Conservation (phyloP, 768 basidiomycete genomes). For the Tulasnella sp. region DNA sequence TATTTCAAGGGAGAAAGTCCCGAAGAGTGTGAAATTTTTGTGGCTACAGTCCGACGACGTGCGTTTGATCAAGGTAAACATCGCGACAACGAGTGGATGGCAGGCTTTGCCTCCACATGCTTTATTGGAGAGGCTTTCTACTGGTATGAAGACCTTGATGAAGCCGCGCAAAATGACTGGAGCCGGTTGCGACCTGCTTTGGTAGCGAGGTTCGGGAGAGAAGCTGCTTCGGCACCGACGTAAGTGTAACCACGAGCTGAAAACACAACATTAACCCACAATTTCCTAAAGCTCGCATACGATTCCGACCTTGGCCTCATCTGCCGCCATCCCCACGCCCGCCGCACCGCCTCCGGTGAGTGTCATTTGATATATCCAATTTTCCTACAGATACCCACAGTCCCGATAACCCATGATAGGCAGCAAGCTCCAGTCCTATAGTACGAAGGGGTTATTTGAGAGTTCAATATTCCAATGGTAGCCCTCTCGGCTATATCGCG, state of each 20-base stretch:
- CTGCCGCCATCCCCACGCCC: neutral
- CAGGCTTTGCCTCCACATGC: neutral
- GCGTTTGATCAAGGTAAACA: conserved; percentile 12
- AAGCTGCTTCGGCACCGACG: neutral
- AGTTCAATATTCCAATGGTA: too few species aligned
- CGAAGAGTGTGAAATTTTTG: neutral
- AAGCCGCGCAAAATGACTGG: conserved; percentile 1
- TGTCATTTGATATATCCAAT: neutral
- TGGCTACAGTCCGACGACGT: neutral
- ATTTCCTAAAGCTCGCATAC: neutral
- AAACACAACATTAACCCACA: neutral
- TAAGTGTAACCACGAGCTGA: neutral
- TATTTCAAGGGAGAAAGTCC: neutral
- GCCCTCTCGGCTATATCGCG: too few species aligned
- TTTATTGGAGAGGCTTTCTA: conserved; percentile 16
- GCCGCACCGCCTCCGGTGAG: neutral
- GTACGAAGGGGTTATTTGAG: too few species aligned
- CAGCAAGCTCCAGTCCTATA: neutral
- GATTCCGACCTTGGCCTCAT: neutral
- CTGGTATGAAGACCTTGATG: conserved; percentile 4
- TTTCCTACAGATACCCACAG: neutral
- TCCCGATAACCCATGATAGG: neutral
- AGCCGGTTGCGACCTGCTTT: neutral
- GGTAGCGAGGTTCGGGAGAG: neutral
- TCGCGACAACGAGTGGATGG: conserved; percentile 10